Evolutionary conservation across 2,329 filamentous ascomycete species (phyloP), one percentile per base, ranked within the genome.

Genomic region (Exophiala calicioides): DNA sequence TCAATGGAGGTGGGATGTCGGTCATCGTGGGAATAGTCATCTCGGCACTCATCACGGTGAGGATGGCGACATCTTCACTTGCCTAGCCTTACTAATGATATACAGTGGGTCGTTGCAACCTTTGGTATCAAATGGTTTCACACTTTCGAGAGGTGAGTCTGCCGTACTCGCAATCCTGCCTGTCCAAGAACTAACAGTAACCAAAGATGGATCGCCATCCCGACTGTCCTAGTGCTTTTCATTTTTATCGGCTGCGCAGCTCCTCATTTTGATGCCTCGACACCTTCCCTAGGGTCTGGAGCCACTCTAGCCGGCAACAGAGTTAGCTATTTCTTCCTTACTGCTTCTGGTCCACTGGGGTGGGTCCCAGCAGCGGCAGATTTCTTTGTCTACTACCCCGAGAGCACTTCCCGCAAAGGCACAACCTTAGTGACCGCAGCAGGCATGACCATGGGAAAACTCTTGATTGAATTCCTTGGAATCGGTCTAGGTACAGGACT

Each of bases 111-210:
- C 2, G 74, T 87, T 27, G 81, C 81, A 0, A 81, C 79, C 0
- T 85, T 86, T 60, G 84, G 84, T 0, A 85, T 86, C 61, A 75
- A 73, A 45, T 67, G 80, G 33, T 85, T 87, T 62, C 82, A 86
- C 59, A 72, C 76, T 40, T 87, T 85, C 61, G 82, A 86, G 66
- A 74, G 82, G 62, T 78, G 62, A 58, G 80, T 81, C 1, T 85
- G 20, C 3, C 13, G 10, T 18, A 7, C 6, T 24, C 16, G 10
- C 13, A 5, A 3, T 21, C 10, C 10, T 21, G 16, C 16, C 16
- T 15, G 20, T 34, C 32, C 24, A 12, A 27, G 7, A 12, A 12
- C 24, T 27, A 27, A 27, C 24, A 27, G 24, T n/a, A n/a, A 5
- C 24, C n/a, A 9, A 12, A 37, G 34, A 37, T 37, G 34, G 34